Base-by-base conservation (phyloP, 2,329 filamentous ascomycete genomes). In the Sporothrix variecibatus region DNA sequence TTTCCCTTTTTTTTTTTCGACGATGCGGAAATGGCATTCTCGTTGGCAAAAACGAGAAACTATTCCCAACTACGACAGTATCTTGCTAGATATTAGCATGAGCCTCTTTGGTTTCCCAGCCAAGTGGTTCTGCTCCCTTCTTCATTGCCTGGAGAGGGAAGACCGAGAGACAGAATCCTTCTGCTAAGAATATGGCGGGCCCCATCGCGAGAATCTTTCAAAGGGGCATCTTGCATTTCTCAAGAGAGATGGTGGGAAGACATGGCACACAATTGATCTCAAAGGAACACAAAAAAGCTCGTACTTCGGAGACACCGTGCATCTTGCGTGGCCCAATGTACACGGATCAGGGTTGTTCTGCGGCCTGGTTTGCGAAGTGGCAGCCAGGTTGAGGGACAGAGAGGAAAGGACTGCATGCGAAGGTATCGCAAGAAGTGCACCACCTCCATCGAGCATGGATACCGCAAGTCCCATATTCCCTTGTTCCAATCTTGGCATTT, bases 341-440 rank as follows among this genome's bases (percentile, higher is more conserved):
- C 60, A 64, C 31, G 60, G 60, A 64, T 64, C 60, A 64, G 20
- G 60, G 20, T 11, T 40, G 31, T 23, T 3, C 20, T 38, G 31
- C 31, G 31, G 34, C 28, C 31, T 23, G 20, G 20, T 17, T 40
- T 64, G 23, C 31, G 31, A 43, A n/a, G 31, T 23, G 34, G 34
- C 31, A n/a, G n/a, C 31, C 20, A 64, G 34, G 23, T 64, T 1
- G 15, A 34, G 28, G 15, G 56, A 40, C 6, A 58, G 20, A 38
- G 8, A 17, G 5, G n/a, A 40, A 11, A 23, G 9, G 28, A 62
- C 31, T 40, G 34, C 31, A 62, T 40, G 11, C 17, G 3, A n/a
- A 64, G 60, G 60, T 64, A 64, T 40, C 31, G 34, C 31, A 64
- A 64, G 28, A 64, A 62, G 17, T 64, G 7, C 60, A 64, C 31